Conservation (phyloP, 2,329 filamentous ascomycete species). For the Xylariaceae sp. region DNA sequence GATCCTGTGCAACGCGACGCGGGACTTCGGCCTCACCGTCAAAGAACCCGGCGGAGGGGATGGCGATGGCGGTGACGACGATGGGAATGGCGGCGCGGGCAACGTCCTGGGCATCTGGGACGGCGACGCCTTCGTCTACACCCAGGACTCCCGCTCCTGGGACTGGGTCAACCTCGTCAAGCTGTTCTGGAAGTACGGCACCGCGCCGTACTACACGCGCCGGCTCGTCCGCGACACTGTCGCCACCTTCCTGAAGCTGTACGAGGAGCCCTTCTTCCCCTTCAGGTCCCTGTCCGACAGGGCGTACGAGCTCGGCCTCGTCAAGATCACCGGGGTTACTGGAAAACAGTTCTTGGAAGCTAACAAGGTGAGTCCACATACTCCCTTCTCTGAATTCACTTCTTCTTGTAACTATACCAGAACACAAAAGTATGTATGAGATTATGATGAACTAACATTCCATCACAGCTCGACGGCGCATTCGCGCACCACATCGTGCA, state of each 20-base stretch:
- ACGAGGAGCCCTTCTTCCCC: slow-evolving; percentile 76
- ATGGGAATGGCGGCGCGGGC: slow-evolving; percentile 41
- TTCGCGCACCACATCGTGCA: slow-evolving; percentile 83
- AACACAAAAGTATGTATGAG: too few relatives aligned
- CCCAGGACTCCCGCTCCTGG: slow-evolving; percentile 51
- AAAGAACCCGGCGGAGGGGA: slow-evolving; percentile 41
- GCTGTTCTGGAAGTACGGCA: slow-evolving; percentile 79
- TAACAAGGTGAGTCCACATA: slow-evolving; percentile 45
- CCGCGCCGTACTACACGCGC: slow-evolving; percentile 68
- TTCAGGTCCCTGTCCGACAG: slow-evolving; percentile 70
- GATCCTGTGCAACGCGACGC: slow-evolving; percentile 70
- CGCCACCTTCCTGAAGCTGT: slow-evolving; percentile 70
- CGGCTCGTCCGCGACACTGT: slow-evolving; percentile 67
- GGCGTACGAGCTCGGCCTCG: slow-evolving; percentile 61
- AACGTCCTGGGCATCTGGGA: slow-evolving; percentile 74
- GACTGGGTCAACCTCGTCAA: slow-evolving; percentile 78
- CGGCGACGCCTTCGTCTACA: slow-evolving; percentile 67
- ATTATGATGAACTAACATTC: too few relatives aligned
- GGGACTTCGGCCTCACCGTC: slow-evolving; percentile 63
- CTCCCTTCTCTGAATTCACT: too few relatives aligned
- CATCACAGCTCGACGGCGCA: slow-evolving; percentile 48
- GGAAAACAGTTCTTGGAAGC: slow-evolving; percentile 66
- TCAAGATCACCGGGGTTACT: slow-evolving; percentile 60
- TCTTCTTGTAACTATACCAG: too few relatives aligned
- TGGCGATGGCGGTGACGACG: slow-evolving; percentile 38